Conservation (phyloP, 768 basidiomycete genomes). For the Gloeophyllum trabeum region DNA sequence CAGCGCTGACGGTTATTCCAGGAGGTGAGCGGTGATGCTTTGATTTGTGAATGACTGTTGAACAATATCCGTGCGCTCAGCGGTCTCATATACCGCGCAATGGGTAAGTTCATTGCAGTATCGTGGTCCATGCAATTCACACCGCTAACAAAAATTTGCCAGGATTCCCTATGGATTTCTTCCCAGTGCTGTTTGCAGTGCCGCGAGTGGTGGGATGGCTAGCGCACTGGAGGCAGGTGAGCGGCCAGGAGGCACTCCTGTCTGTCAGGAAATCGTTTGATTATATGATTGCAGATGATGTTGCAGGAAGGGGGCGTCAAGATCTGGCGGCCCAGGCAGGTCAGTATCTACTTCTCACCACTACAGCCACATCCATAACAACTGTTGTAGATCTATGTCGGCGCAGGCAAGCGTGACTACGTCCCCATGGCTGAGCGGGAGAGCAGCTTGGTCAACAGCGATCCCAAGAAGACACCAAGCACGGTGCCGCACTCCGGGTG, state of each 20-base stretch:
- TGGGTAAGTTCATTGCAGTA: slow-evolving; percentile 74
- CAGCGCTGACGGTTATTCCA: slow-evolving; percentile 16
- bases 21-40: too few relatives aligned
- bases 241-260: slow-evolving; percentile 5
- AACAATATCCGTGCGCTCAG: slow-evolving; percentile 23
- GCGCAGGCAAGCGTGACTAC: slow-evolving; percentile 64
- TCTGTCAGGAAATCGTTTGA: slow-evolving; percentile 3
- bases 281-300: slow-evolving; percentile 61
- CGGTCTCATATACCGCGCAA: slow-evolving; percentile 83
- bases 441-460: slow-evolving; percentile 43
- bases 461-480: slow-evolving; percentile 47
- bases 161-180: slow-evolving; percentile 92
- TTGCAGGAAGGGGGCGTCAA: slow-evolving; percentile 81
- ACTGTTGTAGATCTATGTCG: slow-evolving; percentile 60
- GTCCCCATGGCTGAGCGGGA: slow-evolving; percentile 51
- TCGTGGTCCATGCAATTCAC: slow-evolving; percentile 2
- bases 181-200: slow-evolving; percentile 88
- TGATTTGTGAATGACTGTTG: slow-evolving; percentile 2
- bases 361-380: neutral
- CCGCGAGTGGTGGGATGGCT: slow-evolving; percentile 91
- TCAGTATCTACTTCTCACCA: slow-evolving; percentile 16
- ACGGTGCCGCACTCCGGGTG: slow-evolving; percentile 67
- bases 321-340: slow-evolving; percentile 87
- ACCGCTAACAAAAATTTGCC: slow-evolving; percentile 1
- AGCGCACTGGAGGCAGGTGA: slow-evolving; percentile 82